Percentiles rank a stretch among this genome's conserved stretches.
phyloP scores from a whole-genome alignment of 768 basidiomycete genomes.

The Cantharellus anzutake region DNA sequence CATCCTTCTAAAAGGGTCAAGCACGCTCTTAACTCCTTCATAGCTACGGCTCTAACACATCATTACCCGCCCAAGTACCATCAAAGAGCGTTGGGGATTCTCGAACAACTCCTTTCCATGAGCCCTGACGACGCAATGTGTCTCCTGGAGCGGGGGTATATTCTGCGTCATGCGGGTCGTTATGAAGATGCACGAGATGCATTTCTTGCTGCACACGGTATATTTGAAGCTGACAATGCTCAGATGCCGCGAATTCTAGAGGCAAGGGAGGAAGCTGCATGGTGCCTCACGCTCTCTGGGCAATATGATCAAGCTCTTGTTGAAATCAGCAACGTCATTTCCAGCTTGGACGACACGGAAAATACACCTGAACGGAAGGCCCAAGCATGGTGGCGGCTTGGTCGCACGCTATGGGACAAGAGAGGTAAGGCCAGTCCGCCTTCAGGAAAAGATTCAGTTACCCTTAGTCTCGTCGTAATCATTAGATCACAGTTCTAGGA shows the following conservation, averaged over 20 bases:
- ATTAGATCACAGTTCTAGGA: constrained; percentile 26
- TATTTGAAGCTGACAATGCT: constrained; percentile 21
- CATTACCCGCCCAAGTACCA: constrained; percentile 85
- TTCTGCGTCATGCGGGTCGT: constrained; percentile 39
- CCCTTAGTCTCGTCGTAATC: neutral
- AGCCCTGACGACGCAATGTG: constrained; percentile 44
- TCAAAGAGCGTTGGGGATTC: constrained; percentile 46
- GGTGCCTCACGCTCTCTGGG: constrained; percentile 51
- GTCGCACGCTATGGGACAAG: constrained; percentile 52
- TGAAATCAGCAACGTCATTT: constrained; percentile 30
- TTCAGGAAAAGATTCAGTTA: neutral
- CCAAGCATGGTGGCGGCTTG: constrained; percentile 70
- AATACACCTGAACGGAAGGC: constrained; percentile 42
- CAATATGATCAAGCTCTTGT: constrained; percentile 27
- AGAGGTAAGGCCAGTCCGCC: constrained; percentile 30
- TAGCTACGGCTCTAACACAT: constrained; percentile 50
- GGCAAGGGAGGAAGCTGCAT: constrained; percentile 65
- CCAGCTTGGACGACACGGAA: constrained; percentile 26
- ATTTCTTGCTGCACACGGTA: constrained; percentile 38
- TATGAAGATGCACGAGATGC: constrained; percentile 48
- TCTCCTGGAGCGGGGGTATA: constrained; percentile 56
- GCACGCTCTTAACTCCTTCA: neutral
- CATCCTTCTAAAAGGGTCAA: neutral
- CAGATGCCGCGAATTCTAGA: constrained; percentile 25
- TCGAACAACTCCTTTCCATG: constrained; percentile 48